A percentile compares a stretch with the other conserved stretches of the same genome.
These are phyloP conservation scores for Basidioascus undulatus DNA, from an alignment of 768 basidiomycete genomes.

Conservation along the genomic window DNA sequence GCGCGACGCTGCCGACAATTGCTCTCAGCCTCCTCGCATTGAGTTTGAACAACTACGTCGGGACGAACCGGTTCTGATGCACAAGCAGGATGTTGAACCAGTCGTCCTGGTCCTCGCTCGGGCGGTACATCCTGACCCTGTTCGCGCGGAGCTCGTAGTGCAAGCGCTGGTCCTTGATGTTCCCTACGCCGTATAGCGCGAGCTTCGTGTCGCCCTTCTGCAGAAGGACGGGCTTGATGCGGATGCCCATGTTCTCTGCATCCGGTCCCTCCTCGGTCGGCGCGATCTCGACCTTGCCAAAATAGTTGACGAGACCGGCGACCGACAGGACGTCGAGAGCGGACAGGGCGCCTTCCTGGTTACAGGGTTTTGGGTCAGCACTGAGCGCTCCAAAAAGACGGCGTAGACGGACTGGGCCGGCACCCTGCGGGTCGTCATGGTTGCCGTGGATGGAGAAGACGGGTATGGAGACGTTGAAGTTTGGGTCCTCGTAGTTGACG, in stretches of 20 bases:
- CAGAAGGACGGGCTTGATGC: constrained; percentile 69
- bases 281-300: constrained; percentile 73
- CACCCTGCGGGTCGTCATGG: constrained; percentile 95
- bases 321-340: constrained; percentile 88
- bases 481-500: constrained; percentile 88
- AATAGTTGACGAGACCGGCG: constrained; percentile 83
- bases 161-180: constrained; percentile 89
- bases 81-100: constrained; percentile 90
- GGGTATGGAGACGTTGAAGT: constrained; percentile 84
- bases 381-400: background rate
- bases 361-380: background rate
- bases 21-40: background rate
- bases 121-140: constrained; percentile 90
- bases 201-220: constrained; percentile 46
- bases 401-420: constrained; percentile 37
- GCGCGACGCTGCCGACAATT: constrained; percentile 42
- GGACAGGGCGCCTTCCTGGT: constrained; percentile 86
- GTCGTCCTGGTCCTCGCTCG: constrained; percentile 48
- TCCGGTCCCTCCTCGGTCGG: constrained; percentile 35
- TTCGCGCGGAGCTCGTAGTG: constrained; percentile 86
- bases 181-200: constrained; percentile 88
- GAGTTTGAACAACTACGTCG: background rate
- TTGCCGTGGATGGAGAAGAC: constrained; percentile 99
- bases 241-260: constrained; percentile 40
- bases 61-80: constrained; percentile 75